A percentile compares a stretch with the other conserved stretches of the same genome.
Conservation (phyloP, 257 asterid species). For the Mentha longifolia region DNA sequence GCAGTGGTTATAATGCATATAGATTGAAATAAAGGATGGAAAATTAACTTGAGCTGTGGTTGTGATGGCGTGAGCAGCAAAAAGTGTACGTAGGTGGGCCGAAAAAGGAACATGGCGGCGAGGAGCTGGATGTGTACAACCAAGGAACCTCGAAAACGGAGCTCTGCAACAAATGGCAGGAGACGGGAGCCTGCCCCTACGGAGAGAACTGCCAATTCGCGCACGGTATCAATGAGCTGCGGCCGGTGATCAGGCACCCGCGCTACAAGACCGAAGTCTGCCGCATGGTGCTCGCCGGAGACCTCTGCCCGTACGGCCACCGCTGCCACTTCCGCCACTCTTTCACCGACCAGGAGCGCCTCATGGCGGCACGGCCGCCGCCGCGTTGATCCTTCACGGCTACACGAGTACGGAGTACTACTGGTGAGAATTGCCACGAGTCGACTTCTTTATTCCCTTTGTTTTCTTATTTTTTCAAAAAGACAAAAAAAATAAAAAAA, state of each 20-base stretch:
- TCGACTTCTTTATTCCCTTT: constrained; percentile 13
- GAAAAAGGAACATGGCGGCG: constrained; percentile 55
- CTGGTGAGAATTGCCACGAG: constrained; percentile 2
- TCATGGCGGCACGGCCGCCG: constrained; percentile 33
- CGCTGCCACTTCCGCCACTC: constrained; percentile 92
- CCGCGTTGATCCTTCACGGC: constrained; percentile 29
- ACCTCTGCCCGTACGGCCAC: constrained; percentile 74
- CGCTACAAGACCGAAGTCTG: constrained; percentile 87
- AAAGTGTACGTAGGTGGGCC: constrained; percentile 58
- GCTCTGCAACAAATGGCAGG: constrained; percentile 92
- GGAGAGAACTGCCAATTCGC: constrained; percentile 79
- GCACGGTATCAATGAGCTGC: constrained; percentile 75
- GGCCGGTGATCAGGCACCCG: constrained; percentile 85
- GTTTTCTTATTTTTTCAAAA: too few relatives aligned
- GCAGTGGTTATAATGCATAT: not conserved
- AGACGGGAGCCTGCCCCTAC: constrained; percentile 73
- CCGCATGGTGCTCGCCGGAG: constrained; percentile 78
- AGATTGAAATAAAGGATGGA: not conserved
- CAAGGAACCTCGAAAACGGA: constrained; percentile 83
- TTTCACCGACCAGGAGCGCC: constrained; percentile 68
- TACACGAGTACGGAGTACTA: not conserved
- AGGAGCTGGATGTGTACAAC: constrained; percentile 69
- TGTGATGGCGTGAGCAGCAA: constrained; percentile 45
- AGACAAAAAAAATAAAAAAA: too few relatives aligned
- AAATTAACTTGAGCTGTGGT: not conserved